phyloP scores from a whole-genome alignment of 805 yeast genomes.

The Candida manassasensis region DNA sequence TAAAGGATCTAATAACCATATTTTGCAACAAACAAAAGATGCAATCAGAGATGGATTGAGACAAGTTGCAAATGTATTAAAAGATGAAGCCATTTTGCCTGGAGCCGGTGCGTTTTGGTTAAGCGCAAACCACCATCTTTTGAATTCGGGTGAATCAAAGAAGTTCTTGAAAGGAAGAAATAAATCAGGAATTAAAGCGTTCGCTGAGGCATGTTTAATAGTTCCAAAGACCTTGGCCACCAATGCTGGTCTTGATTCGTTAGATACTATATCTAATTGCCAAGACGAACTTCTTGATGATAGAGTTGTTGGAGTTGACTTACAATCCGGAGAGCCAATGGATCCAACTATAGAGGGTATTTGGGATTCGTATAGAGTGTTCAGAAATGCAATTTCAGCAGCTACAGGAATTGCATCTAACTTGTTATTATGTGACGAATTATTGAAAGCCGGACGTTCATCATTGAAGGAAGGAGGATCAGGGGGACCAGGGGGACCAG shows the following conservation, averaged over 20 bases:
- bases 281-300: slow-evolving; percentile 85
- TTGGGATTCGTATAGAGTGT: slow-evolving; percentile 93
- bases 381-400: slow-evolving; percentile 86
- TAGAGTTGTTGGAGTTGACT: slow-evolving; percentile 83
- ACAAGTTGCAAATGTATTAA: slow-evolving; percentile 86
- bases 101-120: slow-evolving; percentile 97
- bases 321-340: slow-evolving; percentile 89
- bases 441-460: slow-evolving; percentile 93
- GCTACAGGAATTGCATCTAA: slow-evolving; percentile 95
- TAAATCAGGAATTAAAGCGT: slow-evolving; percentile 88
- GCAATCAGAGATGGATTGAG: slow-evolving; percentile 97
- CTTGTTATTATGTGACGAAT: slow-evolving; percentile 88
- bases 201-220: slow-evolving; percentile 84
- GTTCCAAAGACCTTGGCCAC: slow-evolving; percentile 90
- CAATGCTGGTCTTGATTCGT: slow-evolving; percentile 90
- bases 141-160: slow-evolving; percentile 40
- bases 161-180: slow-evolving; percentile 69
- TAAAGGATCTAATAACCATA: slow-evolving; percentile 88
- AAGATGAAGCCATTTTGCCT: slow-evolving; percentile 81
- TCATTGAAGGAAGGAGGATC: slow-evolving; percentile 64
- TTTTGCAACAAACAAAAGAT: slow-evolving; percentile 88
- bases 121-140: slow-evolving; percentile 69
- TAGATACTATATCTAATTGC: slow-evolving; percentile 82
- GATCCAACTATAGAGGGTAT: slow-evolving; percentile 93
- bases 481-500: slow-evolving; percentile 17